phyloP scores from a whole-genome alignment of 768 basidiomycete species.

The Omphalotus guepiniiformis region DNA sequence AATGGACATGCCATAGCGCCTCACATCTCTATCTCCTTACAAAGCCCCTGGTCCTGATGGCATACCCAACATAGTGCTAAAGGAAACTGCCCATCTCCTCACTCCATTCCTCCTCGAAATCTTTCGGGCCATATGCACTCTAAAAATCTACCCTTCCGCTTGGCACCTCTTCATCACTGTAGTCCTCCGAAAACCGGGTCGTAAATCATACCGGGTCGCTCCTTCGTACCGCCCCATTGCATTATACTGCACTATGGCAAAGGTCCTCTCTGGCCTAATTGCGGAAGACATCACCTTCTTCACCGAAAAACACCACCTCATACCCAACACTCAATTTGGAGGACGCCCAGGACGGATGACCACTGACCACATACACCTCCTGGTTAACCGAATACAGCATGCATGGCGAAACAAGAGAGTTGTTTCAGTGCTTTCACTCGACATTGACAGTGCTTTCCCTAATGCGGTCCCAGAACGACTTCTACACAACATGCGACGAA shows the following conservation, averaged over 20 bases:
- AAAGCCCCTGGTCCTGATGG: too few species aligned
- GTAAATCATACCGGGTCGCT: conserved; percentile 25
- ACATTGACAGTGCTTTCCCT: conserved; percentile 26
- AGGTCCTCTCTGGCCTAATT: background rate
- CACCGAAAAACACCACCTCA: conserved; percentile 16
- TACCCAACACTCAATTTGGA: conserved; percentile 25
- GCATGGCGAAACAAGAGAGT: conserved; percentile 20
- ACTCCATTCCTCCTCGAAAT: conserved; percentile 21
- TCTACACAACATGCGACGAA: conserved; percentile 18
- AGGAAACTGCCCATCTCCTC: too few species aligned
- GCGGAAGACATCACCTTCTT: background rate
- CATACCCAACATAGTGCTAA: too few species aligned
- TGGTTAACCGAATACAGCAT: conserved; percentile 17
- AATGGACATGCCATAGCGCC: too few species aligned
- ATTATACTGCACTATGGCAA: conserved; percentile 15
- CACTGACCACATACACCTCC: conserved; percentile 24
- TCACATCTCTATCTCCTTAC: too few species aligned
- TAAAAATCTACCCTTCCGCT: conserved; percentile 21
- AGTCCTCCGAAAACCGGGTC: conserved; percentile 30
- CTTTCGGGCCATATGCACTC: conserved; percentile 24
- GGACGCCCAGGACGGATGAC: conserved; percentile 25
- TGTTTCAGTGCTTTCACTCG: conserved; percentile 23
- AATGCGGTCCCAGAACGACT: conserved; percentile 16
- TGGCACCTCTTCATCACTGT: conserved; percentile 26
- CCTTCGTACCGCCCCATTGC: conserved; percentile 31